Conservation (phyloP, 139 green algal species). For the Chlamydomonas incerta region DNA sequence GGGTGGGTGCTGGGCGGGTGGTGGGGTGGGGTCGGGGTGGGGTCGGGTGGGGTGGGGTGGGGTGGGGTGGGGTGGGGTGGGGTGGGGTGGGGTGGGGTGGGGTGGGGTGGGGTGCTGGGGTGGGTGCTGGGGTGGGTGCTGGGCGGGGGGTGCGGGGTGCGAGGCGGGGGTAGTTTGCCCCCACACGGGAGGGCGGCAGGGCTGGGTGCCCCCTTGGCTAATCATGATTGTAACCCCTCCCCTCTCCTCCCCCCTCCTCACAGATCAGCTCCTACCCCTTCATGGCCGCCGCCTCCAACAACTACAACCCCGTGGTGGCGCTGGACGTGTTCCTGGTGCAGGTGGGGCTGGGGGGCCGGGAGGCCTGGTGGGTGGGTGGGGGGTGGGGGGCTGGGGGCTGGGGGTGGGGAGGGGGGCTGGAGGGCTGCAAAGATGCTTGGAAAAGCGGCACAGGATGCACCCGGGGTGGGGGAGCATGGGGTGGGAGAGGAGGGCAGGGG, state of each 20-base stretch:
- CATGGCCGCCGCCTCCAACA: constrained; percentile 28
- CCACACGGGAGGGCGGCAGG: too few species aligned
- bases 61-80: neutral
- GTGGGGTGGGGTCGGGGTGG: too few species aligned
- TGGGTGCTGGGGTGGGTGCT: neutral
- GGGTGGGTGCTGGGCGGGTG: too few species aligned
- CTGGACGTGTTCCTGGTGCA: constrained; percentile 99
- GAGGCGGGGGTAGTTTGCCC: too few species aligned
- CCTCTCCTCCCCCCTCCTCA: too few species aligned
- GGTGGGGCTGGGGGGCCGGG: too few species aligned
- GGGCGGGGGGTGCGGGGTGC: too few species aligned
- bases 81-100: neutral
- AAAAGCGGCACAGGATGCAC: too few species aligned
- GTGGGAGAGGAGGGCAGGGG: neutral
- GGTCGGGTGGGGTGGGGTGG: neutral
- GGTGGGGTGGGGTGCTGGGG: neutral
- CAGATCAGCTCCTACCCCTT: constrained; percentile 48
- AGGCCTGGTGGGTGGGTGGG: neutral
- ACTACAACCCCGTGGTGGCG: constrained; percentile 96
- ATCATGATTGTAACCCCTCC: too few species aligned
- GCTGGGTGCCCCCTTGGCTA: too few species aligned
- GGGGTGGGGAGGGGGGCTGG: neutral
- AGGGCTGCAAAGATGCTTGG: too few species aligned
- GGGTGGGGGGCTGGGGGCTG: neutral
- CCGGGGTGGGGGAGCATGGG: neutral